These are phyloP conservation scores for Calonectria hongkongensis DNA, from an alignment of 2,329 filamentous ascomycete genomes.

Conservation along the genomic window DNA sequence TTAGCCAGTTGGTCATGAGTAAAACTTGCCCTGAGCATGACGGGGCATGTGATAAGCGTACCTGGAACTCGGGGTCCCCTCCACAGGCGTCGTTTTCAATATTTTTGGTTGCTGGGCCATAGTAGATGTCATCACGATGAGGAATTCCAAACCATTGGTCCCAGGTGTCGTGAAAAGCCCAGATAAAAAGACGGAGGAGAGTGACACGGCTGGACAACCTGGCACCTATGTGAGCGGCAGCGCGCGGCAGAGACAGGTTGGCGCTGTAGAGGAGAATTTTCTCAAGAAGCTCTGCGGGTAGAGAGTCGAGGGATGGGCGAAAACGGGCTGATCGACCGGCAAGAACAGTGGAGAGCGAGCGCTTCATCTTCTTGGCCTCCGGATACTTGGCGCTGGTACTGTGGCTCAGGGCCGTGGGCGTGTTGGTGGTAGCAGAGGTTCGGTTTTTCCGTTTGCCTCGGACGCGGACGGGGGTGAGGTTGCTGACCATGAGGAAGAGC, in stretches of 20 bases:
- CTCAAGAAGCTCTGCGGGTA: slow-evolving; percentile 74
- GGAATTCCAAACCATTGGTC: slow-evolving; percentile 60
- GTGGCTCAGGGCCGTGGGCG: slow-evolving; percentile 34
- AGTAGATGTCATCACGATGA: slow-evolving; percentile 32
- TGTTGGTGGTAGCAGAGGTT: slow-evolving; percentile 48
- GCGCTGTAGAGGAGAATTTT: slow-evolving; percentile 70
- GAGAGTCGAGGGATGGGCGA: slow-evolving; percentile 56
- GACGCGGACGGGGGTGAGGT: slow-evolving; percentile 69
- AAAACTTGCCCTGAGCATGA: not conserved
- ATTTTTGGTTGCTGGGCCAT: slow-evolving; percentile 40
- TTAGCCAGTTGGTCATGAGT: slow-evolving; percentile 31
- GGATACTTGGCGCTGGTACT: slow-evolving; percentile 23
- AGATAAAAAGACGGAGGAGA: slow-evolving; percentile 61
- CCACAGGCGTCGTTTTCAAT: slow-evolving; percentile 43
- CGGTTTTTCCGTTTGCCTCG: slow-evolving; percentile 72
- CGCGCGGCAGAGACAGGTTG: slow-evolving; percentile 68
- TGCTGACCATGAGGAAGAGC: slow-evolving; percentile 58
- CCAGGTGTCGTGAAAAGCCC: slow-evolving; percentile 63
- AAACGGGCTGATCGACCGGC: slow-evolving; percentile 52
- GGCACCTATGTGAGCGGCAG: slow-evolving; percentile 66
- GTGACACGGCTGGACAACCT: slow-evolving; percentile 66
- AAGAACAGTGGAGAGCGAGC: slow-evolving; percentile 57
- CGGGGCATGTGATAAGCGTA: slow-evolving; percentile 52
- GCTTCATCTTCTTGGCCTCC: slow-evolving; percentile 53
- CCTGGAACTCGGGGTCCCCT: slow-evolving; percentile 67